Conservation (phyloP, 306 rosid genomes). For the Rubus idaeus region DNA sequence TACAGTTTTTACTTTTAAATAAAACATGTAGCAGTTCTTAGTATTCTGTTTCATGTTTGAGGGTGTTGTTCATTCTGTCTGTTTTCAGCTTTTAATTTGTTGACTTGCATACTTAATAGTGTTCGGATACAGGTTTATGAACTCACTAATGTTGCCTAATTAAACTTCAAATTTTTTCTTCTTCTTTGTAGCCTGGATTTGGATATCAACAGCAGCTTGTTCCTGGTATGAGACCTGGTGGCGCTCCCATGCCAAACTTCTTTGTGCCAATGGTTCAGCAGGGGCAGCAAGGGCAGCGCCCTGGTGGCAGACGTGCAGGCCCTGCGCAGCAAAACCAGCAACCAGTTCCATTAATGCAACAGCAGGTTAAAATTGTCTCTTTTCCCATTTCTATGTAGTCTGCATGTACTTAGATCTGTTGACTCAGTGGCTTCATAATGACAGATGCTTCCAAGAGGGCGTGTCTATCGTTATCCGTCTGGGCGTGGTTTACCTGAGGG, state of each 20-base stretch:
- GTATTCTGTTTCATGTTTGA: background rate
- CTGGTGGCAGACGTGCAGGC: slow-evolving; percentile 94
- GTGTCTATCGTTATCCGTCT: slow-evolving; percentile 87
- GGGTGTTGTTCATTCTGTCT: background rate
- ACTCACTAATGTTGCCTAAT: slow-evolving; percentile 4
- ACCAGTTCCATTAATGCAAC: slow-evolving; percentile 86
- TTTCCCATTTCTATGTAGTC: background rate
- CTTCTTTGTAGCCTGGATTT: slow-evolving; percentile 72
- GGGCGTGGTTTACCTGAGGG: slow-evolving; percentile 85
- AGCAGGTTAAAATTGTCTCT: slow-evolving; percentile 53
- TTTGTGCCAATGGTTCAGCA: slow-evolving; percentile 97
- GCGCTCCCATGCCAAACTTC: slow-evolving; percentile 91
- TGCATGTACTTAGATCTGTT: background rate
- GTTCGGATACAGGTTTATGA: background rate
- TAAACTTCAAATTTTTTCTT: background rate
- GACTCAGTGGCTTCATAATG: slow-evolving; percentile 21
- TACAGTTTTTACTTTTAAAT: background rate
- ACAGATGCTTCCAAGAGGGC: slow-evolving; percentile 94
- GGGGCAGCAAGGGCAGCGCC: slow-evolving; percentile 94
- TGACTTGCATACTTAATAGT: background rate
- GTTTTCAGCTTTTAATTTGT: background rate
- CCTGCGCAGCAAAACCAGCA: slow-evolving; percentile 86
- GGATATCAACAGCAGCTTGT: slow-evolving; percentile 99
- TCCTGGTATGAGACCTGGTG: slow-evolving; percentile 99
- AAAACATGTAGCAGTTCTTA: background rate